Base-by-base conservation (phyloP, 225 moss, liverwort and hornwort species). In the Takakia lepidozioides region DNA sequence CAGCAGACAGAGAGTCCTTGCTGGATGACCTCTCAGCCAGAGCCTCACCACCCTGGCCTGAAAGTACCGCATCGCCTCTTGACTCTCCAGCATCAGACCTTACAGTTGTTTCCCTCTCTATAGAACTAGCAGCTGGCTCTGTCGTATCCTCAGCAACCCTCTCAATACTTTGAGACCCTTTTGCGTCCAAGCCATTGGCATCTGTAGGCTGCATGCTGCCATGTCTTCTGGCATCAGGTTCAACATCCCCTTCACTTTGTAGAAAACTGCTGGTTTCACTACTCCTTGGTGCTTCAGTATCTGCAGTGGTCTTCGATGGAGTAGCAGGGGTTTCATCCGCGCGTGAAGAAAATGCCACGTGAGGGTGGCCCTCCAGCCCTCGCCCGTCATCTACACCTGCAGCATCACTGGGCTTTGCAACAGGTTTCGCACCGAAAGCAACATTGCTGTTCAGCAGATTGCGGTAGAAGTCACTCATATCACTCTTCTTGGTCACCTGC, bases 401-500 rank as follows among this genome's bases (percentile, higher is more conserved):
- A 3, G 27, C 63, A 23, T 76, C 72, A 36, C 40, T 41, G 19
- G 52, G 52, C 46, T 66, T 69, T 24, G 44, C 11, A 3, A 37
- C 55, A 27, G 32, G 50, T 44, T 43, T 64, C 67, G 76, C 87
- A 60, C 98, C 98, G 53, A 85, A 98, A 22, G 98, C 98, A 51
- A 83, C 87, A 35, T 91, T 98, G 16, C 76, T 69, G 43, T 73
- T 79, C 38, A 98, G 75, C 52, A 98, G 59, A 67, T 98, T 98
- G 54, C 91, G 87, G 52, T 91, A 98, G 51, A 98, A 98, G 49
- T 98, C 98, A 51, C 91, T 82, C 69, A 98, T 67, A 52, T 91
- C 91, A 55, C 64, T 65, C 66, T 85, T 98, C 49, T 92, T 85
- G 37, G 78, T 51, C 25, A 98, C 91, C 89, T 95, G 72, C 57